Conservation (phyloP, 2,329 filamentous ascomycete genomes). For the Neonectria sp. region DNA sequence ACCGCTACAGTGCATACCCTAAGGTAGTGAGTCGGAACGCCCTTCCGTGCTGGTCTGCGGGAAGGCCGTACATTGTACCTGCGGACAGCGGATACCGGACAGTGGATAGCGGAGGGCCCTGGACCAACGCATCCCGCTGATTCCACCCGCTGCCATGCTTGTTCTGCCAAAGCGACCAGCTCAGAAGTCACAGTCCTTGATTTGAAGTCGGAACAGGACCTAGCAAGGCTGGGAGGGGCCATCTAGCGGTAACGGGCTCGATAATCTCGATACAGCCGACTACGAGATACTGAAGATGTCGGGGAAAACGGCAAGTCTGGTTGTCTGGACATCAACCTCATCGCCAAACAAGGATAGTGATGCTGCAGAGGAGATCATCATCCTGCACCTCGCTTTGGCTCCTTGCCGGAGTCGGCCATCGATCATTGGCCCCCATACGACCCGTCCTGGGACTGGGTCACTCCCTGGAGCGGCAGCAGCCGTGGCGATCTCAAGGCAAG, state of each 20-base stretch:
- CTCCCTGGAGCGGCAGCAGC: slow-evolving; percentile 40
- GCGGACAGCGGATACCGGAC: neutral
- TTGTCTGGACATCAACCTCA: slow-evolving; percentile 18
- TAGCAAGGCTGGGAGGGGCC: neutral
- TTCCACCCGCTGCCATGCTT: no score
- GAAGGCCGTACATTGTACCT: neutral
- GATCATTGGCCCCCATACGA: slow-evolving; percentile 39
- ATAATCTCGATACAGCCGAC: slow-evolving; percentile 4
- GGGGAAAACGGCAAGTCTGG: slow-evolving; percentile 13
- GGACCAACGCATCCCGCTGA: no score
- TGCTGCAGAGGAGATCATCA: slow-evolving; percentile 45
- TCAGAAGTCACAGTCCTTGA: neutral
- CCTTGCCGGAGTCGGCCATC: slow-evolving; percentile 35
- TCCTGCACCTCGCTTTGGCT: slow-evolving; percentile 37
- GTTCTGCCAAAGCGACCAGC: neutral
- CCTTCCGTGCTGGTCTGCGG: neutral
- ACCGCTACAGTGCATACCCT: neutral
- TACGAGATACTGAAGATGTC: slow-evolving; percentile 10
- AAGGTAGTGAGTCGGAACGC: slow-evolving; percentile 1
- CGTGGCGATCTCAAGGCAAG: slow-evolving; percentile 37
- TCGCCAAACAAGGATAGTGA: slow-evolving; percentile 35
- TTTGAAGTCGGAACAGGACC: neutral
- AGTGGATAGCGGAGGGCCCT: no score
- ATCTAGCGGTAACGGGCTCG: neutral
- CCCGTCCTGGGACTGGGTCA: slow-evolving; percentile 18